Base-by-base conservation (phyloP, 306 rosid species). In the Cicer arietinum region DNA sequence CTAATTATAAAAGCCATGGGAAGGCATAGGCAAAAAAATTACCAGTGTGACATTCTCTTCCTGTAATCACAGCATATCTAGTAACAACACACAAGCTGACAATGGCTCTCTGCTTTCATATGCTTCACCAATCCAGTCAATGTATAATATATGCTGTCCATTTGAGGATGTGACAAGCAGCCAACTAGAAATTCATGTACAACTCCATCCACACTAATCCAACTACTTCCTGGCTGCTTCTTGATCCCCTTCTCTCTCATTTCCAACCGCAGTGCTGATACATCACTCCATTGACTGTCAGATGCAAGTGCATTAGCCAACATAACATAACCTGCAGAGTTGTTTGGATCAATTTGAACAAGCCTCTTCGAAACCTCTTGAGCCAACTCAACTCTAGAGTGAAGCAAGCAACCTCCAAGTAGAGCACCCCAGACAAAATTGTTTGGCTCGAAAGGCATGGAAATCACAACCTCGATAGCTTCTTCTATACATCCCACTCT, bases 341-440 rank as follows among this genome's bases (percentile, higher is more conserved):
- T 80, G 16, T 81, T 25, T n/a, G 86, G 91, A 40, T 87, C 91
- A 40, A 79, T 83, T 71, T 82, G 77, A 61, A 87, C 86, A 63
- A 89, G 90, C 83, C 78, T 85, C 74, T 13, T 37, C 4, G 91
- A 87, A 87, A 87, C 87, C 79, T 78, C 75, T 62, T 74, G 83
- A 6, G 90, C 88, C 81, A 82, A 75, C 58, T 84, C 86, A 54
- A 77, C 75, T 82, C 84, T 87, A 20, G 87, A 87, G 76, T 87
- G 94, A 58, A 89, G 86, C 37, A 85, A 71, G 79, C 91, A 89
- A 39, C 87, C 90, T 30, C 87, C 83, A 39, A 89, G 87, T 59
- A 87, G 51, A 82, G 94, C 89, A 72, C 88, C 88, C 90, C 88
- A 89, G 47, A 87, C 90, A 78, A 89, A 84, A 54, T 72, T 82